Evolutionary conservation across 306 rosid species (phyloP).

Genomic region (Fragaria ananassa): DNA sequence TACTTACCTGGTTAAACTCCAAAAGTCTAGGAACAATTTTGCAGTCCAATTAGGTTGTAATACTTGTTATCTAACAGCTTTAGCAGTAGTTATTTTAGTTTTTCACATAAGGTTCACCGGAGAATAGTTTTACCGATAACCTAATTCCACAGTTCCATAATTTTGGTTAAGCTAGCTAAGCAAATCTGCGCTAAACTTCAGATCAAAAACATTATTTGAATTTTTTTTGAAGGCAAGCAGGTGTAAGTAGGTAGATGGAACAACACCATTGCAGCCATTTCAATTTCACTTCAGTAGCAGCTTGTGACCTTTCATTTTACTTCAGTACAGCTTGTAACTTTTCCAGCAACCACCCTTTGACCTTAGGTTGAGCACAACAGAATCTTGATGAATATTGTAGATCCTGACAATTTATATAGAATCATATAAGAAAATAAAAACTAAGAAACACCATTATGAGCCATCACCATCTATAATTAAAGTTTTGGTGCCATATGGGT

Average conservation of each 20-base stretch:
- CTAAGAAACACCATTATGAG: conserved; percentile 13
- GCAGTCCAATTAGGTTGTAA: not conserved
- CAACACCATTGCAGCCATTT: conserved; percentile 5
- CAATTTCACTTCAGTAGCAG: not conserved
- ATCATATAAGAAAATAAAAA: conserved; percentile 15
- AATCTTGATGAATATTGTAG: conserved; percentile 23
- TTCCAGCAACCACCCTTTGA: conserved; percentile 27
- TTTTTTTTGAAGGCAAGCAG: conserved; percentile 10
- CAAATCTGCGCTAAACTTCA: not conserved
- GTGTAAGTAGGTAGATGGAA: conserved; percentile 8
- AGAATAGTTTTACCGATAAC: not conserved
- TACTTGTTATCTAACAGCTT: not conserved
- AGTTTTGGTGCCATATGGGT: conserved; percentile 79
- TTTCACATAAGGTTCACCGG: not conserved
- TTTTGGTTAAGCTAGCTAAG: not conserved
- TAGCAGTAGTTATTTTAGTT: not conserved
- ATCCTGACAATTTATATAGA: not conserved
- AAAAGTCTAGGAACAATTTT: not conserved
- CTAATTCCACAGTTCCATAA: too few relatives aligned
- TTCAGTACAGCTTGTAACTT: not conserved
- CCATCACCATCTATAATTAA: conserved; percentile 48
- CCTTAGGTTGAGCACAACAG: conserved; percentile 12
- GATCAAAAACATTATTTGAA: not conserved
- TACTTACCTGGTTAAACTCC: not conserved
- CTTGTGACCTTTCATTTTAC: not conserved